A percentile compares a stretch with the other conserved stretches of the same genome.
Evolutionary conservation across 768 basidiomycete species (phyloP).

Genomic region (Tylopilus balloui): DNA sequence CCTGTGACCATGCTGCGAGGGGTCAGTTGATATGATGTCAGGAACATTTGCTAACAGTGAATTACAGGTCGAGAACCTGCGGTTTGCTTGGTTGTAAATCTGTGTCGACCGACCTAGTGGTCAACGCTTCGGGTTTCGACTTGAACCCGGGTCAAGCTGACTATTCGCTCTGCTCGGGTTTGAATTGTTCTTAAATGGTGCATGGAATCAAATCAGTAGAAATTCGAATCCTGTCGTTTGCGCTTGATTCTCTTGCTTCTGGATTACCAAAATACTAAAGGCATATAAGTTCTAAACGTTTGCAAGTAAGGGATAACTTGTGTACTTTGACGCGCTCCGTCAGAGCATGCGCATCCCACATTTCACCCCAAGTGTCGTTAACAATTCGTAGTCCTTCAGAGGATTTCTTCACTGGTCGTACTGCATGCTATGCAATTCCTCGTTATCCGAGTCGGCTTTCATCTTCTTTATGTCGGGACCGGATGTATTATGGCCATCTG

Average conservation of each 20-base stretch:
- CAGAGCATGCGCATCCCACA: neutral
- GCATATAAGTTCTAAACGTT: neutral
- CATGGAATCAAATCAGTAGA: too few species aligned
- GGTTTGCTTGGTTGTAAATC: too few species aligned
- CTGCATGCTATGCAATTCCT: neutral
- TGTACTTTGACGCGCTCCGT: neutral
- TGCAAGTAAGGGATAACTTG: neutral
- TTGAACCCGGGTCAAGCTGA: too few species aligned
- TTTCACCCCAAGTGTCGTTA: neutral
- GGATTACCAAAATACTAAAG: neutral
- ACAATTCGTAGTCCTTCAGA: neutral
- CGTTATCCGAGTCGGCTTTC: slow-evolving; percentile 10
- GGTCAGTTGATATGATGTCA: too few species aligned
- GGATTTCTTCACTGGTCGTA: neutral
- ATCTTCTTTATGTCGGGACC: slow-evolving; percentile 15
- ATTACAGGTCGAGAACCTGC: too few species aligned
- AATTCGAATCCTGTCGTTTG: too few species aligned
- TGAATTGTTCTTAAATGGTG: too few species aligned
- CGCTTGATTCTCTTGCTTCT: neutral
- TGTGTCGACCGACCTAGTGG: too few species aligned
- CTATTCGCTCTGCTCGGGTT: too few species aligned
- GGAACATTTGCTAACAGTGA: too few species aligned
- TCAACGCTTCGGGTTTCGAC: too few species aligned
- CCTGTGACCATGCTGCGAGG: too few species aligned
- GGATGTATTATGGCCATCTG: slow-evolving; percentile 1